phyloP scores from a whole-genome alignment of 2,329 filamentous ascomycete genomes.

The Scytalidium lignicola region DNA sequence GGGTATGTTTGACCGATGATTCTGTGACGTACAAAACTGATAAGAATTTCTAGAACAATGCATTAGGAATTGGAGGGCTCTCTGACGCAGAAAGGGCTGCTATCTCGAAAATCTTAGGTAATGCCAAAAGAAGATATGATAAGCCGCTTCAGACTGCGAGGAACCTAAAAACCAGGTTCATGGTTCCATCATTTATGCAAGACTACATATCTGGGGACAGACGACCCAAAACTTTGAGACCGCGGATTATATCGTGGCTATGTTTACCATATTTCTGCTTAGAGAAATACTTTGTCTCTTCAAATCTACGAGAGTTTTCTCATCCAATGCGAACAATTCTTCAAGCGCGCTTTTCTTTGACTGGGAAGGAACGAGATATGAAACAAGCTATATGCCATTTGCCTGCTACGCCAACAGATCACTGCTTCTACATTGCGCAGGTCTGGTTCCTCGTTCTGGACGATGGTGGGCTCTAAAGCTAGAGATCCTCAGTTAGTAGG shows the following conservation, averaged over 20 bases:
- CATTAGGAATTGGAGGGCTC: constrained; percentile 6
- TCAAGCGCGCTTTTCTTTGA: constrained; percentile 38
- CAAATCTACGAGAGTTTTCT: constrained; percentile 22
- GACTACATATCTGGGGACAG: constrained; percentile 9
- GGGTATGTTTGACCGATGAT: background rate
- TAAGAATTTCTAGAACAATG: background rate
- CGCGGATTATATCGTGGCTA: constrained; percentile 14
- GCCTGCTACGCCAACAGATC: constrained; percentile 27
- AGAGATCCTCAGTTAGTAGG: background rate
- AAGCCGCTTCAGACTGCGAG: constrained; percentile 13
- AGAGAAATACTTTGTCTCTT: constrained; percentile 34
- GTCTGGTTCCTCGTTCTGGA: constrained; percentile 42
- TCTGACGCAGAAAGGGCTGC: constrained; percentile 9
- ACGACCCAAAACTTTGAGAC: constrained; percentile 2
- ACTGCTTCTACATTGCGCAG: constrained; percentile 44
- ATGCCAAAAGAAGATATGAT: constrained; percentile 11
- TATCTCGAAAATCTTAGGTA: constrained; percentile 11
- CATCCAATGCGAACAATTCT: constrained; percentile 40
- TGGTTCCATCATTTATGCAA: constrained; percentile 13
- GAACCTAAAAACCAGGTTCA: constrained; percentile 9
- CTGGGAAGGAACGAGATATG: constrained; percentile 37
- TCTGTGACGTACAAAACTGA: too few species aligned
- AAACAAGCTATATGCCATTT: constrained; percentile 40
- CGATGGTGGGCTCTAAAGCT: constrained; percentile 33
- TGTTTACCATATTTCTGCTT: constrained; percentile 42